Evolutionary conservation across 2,329 filamentous ascomycete genomes (phyloP), one percentile per base, ranked within the genome.

Genomic region (Fusarium heterosporum): DNA sequence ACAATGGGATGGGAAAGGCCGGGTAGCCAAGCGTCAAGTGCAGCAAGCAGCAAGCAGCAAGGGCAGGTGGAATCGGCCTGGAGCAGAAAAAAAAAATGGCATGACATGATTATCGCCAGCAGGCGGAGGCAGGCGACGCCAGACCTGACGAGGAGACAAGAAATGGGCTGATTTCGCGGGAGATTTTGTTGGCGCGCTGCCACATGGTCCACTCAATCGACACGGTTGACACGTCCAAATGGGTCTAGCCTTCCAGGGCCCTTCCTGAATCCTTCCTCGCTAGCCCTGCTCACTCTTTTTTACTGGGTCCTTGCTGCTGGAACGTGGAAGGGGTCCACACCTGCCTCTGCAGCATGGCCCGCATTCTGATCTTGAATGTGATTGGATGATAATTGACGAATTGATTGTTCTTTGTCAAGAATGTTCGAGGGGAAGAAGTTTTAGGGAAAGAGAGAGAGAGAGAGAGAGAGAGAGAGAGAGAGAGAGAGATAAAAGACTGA

Each of bases 121-220:
- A 72, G 71, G 72, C 72, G 73, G 73, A 75, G 70, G 66, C 70
- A 68, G 69, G 71, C 71, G 71, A 69, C 68, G 66, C 68, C 68
- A 66, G 69, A 72, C 69, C 71, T 73, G 71, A 73, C 64, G 71
- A 73, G 71, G 73, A 75, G 72, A 73, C 75, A 69, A 66, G 71
- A 76, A 77, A 77, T 77, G 75, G 75, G 74, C 75, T 77, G 75
- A 77, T 77, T 70, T 75, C 72, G 69, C 64, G 71, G 69, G 69
- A 73, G 61, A 74, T 71, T 74, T 70, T 74, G 70, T 63, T 72
- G 66, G 64, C 48, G 64, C 54, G 59, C 69, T 70, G 61, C 66
- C 58, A 71, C 64, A 66, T 50, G 55, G 47, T 57, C 67, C 68
- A 69, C 66, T 60, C 66, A 38, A 40, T 47, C 52, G 65, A 62